These are phyloP conservation scores for Colletotrichum chlorophyti DNA, from an alignment of 2,329 filamentous ascomycete genomes.

Conservation along the genomic window DNA sequence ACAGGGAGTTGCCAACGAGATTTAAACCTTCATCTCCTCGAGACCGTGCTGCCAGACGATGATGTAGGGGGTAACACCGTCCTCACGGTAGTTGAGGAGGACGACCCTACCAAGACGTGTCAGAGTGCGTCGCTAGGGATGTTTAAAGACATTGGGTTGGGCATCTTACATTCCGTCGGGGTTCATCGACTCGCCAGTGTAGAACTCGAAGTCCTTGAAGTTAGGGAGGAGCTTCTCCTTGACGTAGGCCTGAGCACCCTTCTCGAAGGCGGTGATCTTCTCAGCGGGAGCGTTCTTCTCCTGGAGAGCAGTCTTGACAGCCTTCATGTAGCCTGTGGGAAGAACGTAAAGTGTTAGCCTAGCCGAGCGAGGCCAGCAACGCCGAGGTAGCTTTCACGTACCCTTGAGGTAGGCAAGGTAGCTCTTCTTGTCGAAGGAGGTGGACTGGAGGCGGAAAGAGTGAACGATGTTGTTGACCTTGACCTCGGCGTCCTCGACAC, in stretches of 20 bases:
- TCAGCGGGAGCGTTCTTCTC: conserved; percentile 67
- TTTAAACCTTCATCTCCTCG: conserved; percentile 88
- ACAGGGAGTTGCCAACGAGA: conserved; percentile 10
- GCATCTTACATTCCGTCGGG: conserved; percentile 84
- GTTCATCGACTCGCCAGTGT: conserved; percentile 91
- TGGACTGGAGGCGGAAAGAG: conserved; percentile 87
- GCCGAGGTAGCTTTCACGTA: no score
- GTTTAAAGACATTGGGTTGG: conserved; percentile 1
- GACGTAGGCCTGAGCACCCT: conserved; percentile 73
- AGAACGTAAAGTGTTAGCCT: not conserved
- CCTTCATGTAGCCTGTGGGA: conserved; percentile 84
- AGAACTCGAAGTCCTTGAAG: conserved; percentile 97
- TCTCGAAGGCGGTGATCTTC: conserved; percentile 80
- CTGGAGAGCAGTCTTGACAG: conserved; percentile 75
- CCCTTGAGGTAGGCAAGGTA: conserved; percentile 88
- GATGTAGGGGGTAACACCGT: conserved; percentile 89
- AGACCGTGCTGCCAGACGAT: conserved; percentile 96
- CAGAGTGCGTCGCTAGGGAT: not conserved
- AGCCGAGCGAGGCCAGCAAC: no score
- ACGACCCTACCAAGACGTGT: conserved; percentile 68
- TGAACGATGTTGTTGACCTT: conserved; percentile 93
- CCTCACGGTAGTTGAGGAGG: conserved; percentile 97
- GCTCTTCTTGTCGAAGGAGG: conserved; percentile 84
- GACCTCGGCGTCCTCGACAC: conserved; percentile 70
- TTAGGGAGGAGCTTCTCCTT: conserved; percentile 83